Conservation (phyloP, 768 basidiomycete genomes). For the Trametes cubensis region DNA sequence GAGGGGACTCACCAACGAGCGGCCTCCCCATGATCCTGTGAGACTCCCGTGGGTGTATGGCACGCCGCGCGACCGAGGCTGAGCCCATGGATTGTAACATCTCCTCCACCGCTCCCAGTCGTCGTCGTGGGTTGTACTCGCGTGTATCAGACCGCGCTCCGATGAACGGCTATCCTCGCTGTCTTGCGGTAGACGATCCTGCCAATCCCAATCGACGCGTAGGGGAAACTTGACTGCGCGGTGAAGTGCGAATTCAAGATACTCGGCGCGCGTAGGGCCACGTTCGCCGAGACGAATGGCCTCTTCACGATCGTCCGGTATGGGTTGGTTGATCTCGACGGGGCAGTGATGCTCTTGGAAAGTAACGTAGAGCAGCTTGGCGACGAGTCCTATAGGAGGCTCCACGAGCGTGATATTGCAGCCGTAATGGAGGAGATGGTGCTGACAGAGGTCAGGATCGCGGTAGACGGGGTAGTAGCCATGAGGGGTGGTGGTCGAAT, state of each 20-base stretch:
- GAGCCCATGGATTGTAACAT: constrained; percentile 45
- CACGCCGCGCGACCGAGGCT: constrained; percentile 30
- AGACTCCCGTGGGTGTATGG: constrained; percentile 55
- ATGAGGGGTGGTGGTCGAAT: constrained; percentile 38
- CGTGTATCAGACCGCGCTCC: constrained; percentile 24
- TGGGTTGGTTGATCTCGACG: constrained; percentile 18
- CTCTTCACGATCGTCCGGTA: constrained; percentile 36
- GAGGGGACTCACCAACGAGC: constrained; percentile 53
- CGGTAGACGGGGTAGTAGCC: constrained; percentile 54
- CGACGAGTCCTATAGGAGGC: constrained; percentile 57
- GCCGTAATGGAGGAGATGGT: constrained; percentile 28
- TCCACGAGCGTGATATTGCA: constrained; percentile 28
- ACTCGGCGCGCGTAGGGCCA: constrained; percentile 57
- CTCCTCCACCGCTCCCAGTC: constrained; percentile 58
- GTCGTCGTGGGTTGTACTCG: constrained; percentile 52
- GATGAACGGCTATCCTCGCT: constrained; percentile 31
- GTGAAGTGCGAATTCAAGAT: constrained; percentile 53
- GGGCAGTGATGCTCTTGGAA: constrained; percentile 52
- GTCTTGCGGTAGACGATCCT: constrained; percentile 20
- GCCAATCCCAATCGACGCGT: constrained; percentile 32
- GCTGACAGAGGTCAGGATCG: constrained; percentile 16
- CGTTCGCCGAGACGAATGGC: constrained; percentile 31
- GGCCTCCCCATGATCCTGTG: constrained; percentile 63
- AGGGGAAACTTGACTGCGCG: constrained; percentile 34
- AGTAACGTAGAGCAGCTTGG: constrained; percentile 65